Evolutionary conservation across 129 eudicot species (phyloP).

Genomic region (Silybum marianum): DNA sequence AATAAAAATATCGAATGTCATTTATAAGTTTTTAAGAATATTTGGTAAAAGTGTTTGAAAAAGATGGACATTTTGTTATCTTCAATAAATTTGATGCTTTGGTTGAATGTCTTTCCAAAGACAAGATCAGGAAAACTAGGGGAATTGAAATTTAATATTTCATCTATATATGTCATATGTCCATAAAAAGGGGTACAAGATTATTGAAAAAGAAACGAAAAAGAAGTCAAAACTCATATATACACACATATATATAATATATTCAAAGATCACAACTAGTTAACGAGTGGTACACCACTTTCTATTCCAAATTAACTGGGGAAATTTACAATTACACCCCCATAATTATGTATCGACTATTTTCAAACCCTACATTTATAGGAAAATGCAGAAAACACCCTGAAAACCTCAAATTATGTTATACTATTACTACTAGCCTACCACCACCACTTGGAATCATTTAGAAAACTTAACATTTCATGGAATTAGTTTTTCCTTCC

Average conservation of each 20-base stretch:
- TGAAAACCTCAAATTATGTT: background rate
- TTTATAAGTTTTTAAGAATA: background rate
- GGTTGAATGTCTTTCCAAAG: conserved; percentile 18
- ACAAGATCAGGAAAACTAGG: conserved; percentile 58
- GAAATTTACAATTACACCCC: conserved; percentile 9
- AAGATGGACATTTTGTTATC: conserved; percentile 8
- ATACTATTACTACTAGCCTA: background rate
- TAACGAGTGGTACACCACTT: conserved; percentile 50
- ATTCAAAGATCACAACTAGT: conserved; percentile 23
- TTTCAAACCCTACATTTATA: conserved; percentile 13
- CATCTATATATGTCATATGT: conserved; percentile 28
- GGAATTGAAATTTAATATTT: conserved; percentile 14
- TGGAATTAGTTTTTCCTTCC: conserved; percentile 71
- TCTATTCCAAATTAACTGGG: conserved; percentile 22
- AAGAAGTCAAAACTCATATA: conserved; percentile 18
- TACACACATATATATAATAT: conserved; percentile 7
- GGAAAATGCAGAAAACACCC: background rate
- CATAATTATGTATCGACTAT: background rate
- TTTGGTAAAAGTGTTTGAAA: conserved; percentile 19
- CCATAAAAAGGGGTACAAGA: conserved; percentile 29
- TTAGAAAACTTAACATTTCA: conserved; percentile 18
- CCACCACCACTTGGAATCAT: background rate
- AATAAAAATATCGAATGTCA: background rate
- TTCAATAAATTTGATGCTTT: conserved; percentile 12
- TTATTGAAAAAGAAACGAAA: conserved; percentile 21